phyloP scores from a whole-genome alignment of 2,329 filamentous ascomycete genomes.

The Arthrobotrys conoides region DNA sequence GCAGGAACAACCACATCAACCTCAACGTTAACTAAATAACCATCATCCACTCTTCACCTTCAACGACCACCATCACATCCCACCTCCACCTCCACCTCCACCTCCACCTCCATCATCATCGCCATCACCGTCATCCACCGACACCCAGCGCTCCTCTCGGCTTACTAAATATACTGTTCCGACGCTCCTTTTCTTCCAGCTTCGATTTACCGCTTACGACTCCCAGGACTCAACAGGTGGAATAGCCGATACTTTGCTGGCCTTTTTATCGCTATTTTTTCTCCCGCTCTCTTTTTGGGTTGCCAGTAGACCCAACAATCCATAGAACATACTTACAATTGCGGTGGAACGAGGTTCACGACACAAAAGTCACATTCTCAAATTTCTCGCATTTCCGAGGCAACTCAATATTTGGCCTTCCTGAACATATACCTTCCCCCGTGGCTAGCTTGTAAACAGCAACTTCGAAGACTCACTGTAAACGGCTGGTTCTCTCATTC shows the following conservation, averaged over 20 bases:
- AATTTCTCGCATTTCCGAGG: slow-evolving; percentile 47
- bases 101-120: background rate
- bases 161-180: slow-evolving; percentile 11
- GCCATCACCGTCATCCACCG: slow-evolving; percentile 10
- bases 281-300: slow-evolving; percentile 31
- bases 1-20: slow-evolving; percentile 45
- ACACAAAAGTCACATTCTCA: slow-evolving; percentile 51
- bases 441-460: slow-evolving; percentile 25
- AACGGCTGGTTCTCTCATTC: slow-evolving; percentile 30
- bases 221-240: slow-evolving; percentile 29
- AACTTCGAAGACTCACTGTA: slow-evolving; percentile 1
- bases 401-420: slow-evolving; percentile 18
- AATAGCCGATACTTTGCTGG: slow-evolving; percentile 61
- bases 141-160: slow-evolving; percentile 11
- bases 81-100: background rate
- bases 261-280: slow-evolving; percentile 56
- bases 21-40: slow-evolving; percentile 29
- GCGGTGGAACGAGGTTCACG: slow-evolving; percentile 35
- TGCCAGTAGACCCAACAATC: slow-evolving; percentile 15
- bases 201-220: slow-evolving; percentile 19
- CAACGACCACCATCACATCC: background rate
- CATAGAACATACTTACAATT: slow-evolving; percentile 13
- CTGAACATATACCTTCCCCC: slow-evolving; percentile 7
- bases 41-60: background rate
- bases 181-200: slow-evolving; percentile 46